Percentiles rank a stretch among this genome's conserved stretches.
phyloP scores from a whole-genome alignment of 1,284 basidiomycete genomes.

The Amylostereum areolatum region DNA sequence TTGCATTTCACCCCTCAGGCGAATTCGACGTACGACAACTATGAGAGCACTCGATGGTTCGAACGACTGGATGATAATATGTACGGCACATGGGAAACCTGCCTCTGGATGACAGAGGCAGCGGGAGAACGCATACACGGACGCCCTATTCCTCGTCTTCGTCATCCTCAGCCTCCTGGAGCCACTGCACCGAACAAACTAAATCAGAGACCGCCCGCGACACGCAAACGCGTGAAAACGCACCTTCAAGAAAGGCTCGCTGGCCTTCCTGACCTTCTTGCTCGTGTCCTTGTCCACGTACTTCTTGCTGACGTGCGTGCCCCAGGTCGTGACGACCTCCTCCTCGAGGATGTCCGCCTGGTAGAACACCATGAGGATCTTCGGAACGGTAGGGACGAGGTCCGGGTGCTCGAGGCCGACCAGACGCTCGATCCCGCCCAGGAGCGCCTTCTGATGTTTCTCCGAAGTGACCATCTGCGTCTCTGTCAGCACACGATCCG shows the following conservation, averaged over 20 bases:
- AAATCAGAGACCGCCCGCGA: neutral
- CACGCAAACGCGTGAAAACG: slow-evolving; percentile 10
- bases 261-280: slow-evolving; percentile 94
- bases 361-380: slow-evolving; percentile 94
- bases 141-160: slow-evolving; percentile 31
- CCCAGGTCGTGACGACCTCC: slow-evolving; percentile 88
- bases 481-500: slow-evolving; percentile 6
- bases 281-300: slow-evolving; percentile 94
- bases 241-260: slow-evolving; percentile 88
- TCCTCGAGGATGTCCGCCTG: slow-evolving; percentile 93
- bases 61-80: too few relatives aligned
- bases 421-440: slow-evolving; percentile 86
- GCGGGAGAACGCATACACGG: neutral
- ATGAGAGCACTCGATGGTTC: too few relatives aligned
- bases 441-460: slow-evolving; percentile 92
- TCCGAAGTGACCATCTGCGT: slow-evolving; percentile 71
- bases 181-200: slow-evolving; percentile 33
- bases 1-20: too few relatives aligned
- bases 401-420: slow-evolving; percentile 69
- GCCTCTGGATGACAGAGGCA: neutral
- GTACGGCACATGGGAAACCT: neutral
- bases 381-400: slow-evolving; percentile 68
- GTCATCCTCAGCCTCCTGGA: slow-evolving; percentile 42
- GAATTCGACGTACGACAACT: too few relatives aligned
- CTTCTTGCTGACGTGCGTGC: slow-evolving; percentile 96